Base-by-base conservation (phyloP, 2,329 filamentous ascomycete genomes). In the Curvularia sp. region DNA sequence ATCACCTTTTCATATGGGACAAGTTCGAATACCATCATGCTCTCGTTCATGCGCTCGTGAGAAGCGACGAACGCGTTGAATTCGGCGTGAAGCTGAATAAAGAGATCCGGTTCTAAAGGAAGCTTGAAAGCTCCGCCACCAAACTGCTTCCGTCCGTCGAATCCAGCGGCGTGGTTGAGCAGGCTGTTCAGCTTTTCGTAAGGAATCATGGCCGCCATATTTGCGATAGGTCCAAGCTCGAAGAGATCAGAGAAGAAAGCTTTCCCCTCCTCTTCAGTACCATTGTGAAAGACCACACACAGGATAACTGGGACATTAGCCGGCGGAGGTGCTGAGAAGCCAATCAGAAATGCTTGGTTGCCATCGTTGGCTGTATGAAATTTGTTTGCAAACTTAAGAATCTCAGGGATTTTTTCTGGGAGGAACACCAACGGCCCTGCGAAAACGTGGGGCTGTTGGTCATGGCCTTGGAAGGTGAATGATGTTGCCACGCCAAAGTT, bases 381-480 rank as follows among this genome's bases (percentile, higher is more conserved):
- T 30, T 67, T 70, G 58, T 76, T 76, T 20, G 63, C 55, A 18
- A 73, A 75, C 0, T 46, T 43, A 4, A 76, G 66, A 33, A 76
- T 65, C 38, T 68, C 56, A 3, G 70, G 63, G 12, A 70, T 54
- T 43, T 68, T 74, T 28, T 62, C 64, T 10, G 72, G 74, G 4
- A 67, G 68, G 57, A 77, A 79, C 18, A 78, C 53, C 20, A 80
- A 61, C 12, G 73, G 72, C 2, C 78, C 78, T 10, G 73, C 69
- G 41, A 70, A 80, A 20, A 77, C 67, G 7, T 73, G 66, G 26
- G 66, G 60, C 4, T 60, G 30, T 55, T 78, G 76, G 0, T 63
- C 58, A 43, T 74, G 69, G 7, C 64, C 75, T 46, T 69, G 70
- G 57, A 79, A 73, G 0, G 73, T 75, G 67, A 85, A 84, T 49